phyloP scores from a whole-genome alignment of 176 grass and related monocot genomes.

The Rhipidocladum racemiflorum region DNA sequence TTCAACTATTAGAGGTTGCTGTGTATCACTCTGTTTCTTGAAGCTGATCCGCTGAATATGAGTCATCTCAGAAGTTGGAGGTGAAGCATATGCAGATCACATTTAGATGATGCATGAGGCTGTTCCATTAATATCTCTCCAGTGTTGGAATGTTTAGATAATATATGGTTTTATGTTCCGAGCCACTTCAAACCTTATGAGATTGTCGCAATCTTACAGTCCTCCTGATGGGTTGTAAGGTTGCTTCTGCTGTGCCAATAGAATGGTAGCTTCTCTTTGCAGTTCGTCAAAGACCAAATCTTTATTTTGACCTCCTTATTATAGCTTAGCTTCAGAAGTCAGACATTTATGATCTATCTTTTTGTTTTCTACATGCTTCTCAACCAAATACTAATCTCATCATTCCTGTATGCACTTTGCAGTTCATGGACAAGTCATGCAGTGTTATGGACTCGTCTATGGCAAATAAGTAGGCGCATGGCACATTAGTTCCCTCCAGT shows the following conservation, averaged over 20 bases:
- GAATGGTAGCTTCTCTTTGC: neutral
- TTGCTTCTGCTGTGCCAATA: neutral
- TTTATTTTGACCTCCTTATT: neutral
- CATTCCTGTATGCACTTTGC: neutral
- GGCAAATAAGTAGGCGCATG: slow-evolving; percentile 48
- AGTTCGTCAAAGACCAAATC: neutral
- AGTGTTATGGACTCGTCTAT: slow-evolving; percentile 55
- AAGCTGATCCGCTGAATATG: neutral
- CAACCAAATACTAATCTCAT: neutral
- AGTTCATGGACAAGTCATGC: slow-evolving; percentile 71
- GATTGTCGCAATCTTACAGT: neutral
- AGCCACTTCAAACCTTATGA: neutral
- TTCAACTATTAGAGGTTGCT: neutral
- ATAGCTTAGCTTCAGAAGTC: neutral
- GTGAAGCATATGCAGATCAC: neutral
- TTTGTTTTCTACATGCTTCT: neutral
- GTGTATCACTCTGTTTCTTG: neutral
- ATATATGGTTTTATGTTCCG: neutral
- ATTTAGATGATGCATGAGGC: neutral
- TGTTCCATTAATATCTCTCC: neutral
- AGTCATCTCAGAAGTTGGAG: neutral
- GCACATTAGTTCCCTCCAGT: slow-evolving; percentile 28
- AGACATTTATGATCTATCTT: neutral
- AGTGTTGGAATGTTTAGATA: neutral
- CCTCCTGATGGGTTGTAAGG: neutral